Percentiles rank a stretch among this genome's conserved stretches.
These are phyloP conservation scores for Pleurotus djamor DNA, from an alignment of 768 basidiomycete species.

Conservation along the genomic window DNA sequence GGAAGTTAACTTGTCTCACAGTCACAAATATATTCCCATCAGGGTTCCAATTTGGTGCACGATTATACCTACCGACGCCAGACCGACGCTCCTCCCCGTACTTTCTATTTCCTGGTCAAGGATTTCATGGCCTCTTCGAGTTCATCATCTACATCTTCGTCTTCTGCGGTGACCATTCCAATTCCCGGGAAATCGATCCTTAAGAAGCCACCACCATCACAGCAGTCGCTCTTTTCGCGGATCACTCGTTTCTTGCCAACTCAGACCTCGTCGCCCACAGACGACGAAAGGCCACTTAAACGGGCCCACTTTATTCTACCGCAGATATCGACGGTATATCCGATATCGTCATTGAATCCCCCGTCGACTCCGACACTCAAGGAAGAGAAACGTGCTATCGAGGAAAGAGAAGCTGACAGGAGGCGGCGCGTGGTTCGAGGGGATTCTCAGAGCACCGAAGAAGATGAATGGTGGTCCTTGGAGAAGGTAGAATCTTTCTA, in stretches of 20 bases:
- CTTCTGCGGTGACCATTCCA: slow-evolving; percentile 78
- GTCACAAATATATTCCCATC: neutral
- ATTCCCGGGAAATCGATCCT: slow-evolving; percentile 81
- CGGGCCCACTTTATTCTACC: slow-evolving; percentile 92
- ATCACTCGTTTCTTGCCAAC: slow-evolving; percentile 74
- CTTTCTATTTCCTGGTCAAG: neutral
- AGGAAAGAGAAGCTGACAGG: slow-evolving; percentile 71
- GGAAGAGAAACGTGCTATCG: slow-evolving; percentile 81
- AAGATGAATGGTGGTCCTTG: slow-evolving; percentile 80
- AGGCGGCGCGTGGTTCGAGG: slow-evolving; percentile 64
- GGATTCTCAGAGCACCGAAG: slow-evolving; percentile 35
- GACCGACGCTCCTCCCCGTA: neutral
- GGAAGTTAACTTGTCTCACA: neutral
- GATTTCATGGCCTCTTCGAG: slow-evolving; percentile 23
- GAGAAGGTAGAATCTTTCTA: slow-evolving; percentile 87
- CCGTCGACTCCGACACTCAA: slow-evolving; percentile 77
- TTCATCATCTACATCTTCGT: slow-evolving; percentile 67
- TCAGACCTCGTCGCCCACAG: slow-evolving; percentile 27
- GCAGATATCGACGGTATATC: slow-evolving; percentile 84
- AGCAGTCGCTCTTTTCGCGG: slow-evolving; percentile 69
- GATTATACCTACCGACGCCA: no score
- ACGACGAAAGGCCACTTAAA: slow-evolving; percentile 66
- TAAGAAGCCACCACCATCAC: slow-evolving; percentile 70
- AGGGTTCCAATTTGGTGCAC: no score
- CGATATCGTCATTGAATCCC: slow-evolving; percentile 81